These are phyloP conservation scores for Gyrodon lividus DNA, from an alignment of 768 basidiomycete genomes.

Conservation along the genomic window DNA sequence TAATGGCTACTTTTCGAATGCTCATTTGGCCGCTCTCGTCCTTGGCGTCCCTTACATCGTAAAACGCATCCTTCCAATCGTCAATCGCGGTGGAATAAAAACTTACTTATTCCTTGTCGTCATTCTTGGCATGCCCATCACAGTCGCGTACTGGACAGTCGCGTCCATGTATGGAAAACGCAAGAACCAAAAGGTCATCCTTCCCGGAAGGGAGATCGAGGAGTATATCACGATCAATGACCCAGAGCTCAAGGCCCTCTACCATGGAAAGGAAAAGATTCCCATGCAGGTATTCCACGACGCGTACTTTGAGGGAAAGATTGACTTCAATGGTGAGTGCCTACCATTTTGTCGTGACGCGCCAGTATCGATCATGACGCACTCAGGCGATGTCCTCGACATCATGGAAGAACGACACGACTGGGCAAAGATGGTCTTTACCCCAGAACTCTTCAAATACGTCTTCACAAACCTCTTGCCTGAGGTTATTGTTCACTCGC, in stretches of 20 bases:
- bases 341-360: not conserved
- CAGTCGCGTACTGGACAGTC: slow-evolving; percentile 86
- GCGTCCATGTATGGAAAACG: slow-evolving; percentile 79
- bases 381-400: slow-evolving; percentile 85
- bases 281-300: slow-evolving; percentile 98
- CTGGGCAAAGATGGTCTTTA: slow-evolving; percentile 92
- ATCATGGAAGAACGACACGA: slow-evolving; percentile 93
- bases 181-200: slow-evolving; percentile 78
- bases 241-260: slow-evolving; percentile 72
- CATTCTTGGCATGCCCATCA: slow-evolving; percentile 71
- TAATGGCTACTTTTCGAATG: slow-evolving; percentile 80
- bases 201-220: slow-evolving; percentile 85
- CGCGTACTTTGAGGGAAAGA: slow-evolving; percentile 94
- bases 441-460: slow-evolving; percentile 89
- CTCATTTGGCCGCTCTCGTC: slow-evolving; percentile 73
- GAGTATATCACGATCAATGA: slow-evolving; percentile 92
- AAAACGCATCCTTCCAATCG: slow-evolving; percentile 77
- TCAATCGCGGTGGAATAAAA: slow-evolving; percentile 82
- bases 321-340: slow-evolving; percentile 87
- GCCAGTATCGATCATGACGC: not conserved
- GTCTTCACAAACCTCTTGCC: slow-evolving; percentile 86
- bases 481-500: slow-evolving; percentile 92
- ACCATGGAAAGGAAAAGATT: slow-evolving; percentile 86
- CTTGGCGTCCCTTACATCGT: slow-evolving; percentile 81
- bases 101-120: slow-evolving; percentile 80